Percentiles rank a stretch among this genome's conserved stretches.
These are phyloP conservation scores for Leccinum fibrillosum DNA, from an alignment of 768 basidiomycete species.

Conservation along the genomic window DNA sequence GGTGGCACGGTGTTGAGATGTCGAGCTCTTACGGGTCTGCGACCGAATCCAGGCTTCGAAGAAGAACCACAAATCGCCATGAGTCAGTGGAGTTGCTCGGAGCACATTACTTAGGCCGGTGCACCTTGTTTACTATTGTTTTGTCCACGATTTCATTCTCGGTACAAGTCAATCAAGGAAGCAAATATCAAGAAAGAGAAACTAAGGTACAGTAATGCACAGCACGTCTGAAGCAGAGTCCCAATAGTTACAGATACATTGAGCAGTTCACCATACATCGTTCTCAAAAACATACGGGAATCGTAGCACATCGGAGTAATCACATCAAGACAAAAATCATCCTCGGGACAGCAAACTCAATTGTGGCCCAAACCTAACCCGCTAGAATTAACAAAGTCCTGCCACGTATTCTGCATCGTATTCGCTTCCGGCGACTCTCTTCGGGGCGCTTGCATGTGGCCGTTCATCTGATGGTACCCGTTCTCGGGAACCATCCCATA, in stretches of 20 bases:
- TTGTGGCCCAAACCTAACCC: conserved; percentile 19
- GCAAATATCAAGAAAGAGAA: background rate
- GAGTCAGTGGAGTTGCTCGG: conserved; percentile 2
- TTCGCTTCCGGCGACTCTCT: conserved; percentile 54
- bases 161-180: background rate
- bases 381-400: conserved; percentile 51
- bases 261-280: conserved; percentile 5
- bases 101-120: background rate
- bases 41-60: conserved; percentile 51
- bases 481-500: conserved; percentile 43
- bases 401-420: conserved; percentile 59
- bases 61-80: conserved; percentile 63
- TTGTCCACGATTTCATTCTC: background rate
- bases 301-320: conserved; percentile 7
- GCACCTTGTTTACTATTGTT: conserved; percentile 23
- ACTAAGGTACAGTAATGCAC: conserved; percentile 15
- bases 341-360: background rate
- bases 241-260: conserved; percentile 21
- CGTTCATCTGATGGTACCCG: conserved; percentile 38
- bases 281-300: conserved; percentile 8
- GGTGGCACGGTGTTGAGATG: conserved; percentile 3
- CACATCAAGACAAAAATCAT: conserved; percentile 6
- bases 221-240: background rate
- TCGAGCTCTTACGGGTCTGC: conserved; percentile 28
- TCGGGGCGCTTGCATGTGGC: conserved; percentile 32